Evolutionary conservation across 805 yeast genomes (phyloP).

Genomic region (Maudiozyma saulgeensis): DNA sequence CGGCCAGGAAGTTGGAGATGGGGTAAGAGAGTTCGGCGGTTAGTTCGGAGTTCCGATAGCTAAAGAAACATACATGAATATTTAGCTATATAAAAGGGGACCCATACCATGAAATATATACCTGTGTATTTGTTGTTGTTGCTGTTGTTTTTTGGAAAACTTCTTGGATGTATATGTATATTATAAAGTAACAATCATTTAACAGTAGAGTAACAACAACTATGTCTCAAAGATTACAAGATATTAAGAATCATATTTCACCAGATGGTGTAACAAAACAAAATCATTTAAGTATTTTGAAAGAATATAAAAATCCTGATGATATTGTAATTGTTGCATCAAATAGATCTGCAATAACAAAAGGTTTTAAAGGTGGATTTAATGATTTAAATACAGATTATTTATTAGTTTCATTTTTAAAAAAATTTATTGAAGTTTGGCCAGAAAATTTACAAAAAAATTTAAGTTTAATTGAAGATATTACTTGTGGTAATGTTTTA

Average conservation of each 20-base stretch:
- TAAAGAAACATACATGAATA: too few relatives aligned
- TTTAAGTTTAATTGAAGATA: slow-evolving; percentile 63
- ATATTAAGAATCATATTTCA: slow-evolving; percentile 22
- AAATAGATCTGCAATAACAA: slow-evolving; percentile 81
- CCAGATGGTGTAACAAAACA: slow-evolving; percentile 3
- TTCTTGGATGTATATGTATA: too few relatives aligned
- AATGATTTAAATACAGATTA: slow-evolving; percentile 78
- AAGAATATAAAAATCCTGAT: slow-evolving; percentile 48
- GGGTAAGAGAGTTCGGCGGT: too few relatives aligned
- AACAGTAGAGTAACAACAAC: neutral
- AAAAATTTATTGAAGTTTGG: slow-evolving; percentile 48
- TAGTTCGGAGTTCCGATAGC: too few relatives aligned
- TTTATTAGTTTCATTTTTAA: slow-evolving; percentile 54
- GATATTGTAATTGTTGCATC: slow-evolving; percentile 90
- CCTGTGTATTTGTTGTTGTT: too few relatives aligned
- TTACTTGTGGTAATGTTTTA: slow-evolving; percentile 84
- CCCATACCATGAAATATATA: too few relatives aligned
- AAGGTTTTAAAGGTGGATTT: slow-evolving; percentile 79
- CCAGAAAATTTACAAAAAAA: slow-evolving; percentile 35
- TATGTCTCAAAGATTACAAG: slow-evolving; percentile 19
- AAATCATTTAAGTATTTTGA: neutral
- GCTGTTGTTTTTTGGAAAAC: too few relatives aligned
- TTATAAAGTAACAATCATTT: too few relatives aligned
- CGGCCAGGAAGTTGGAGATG: too few relatives aligned
- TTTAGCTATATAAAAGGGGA: too few relatives aligned